Evolutionary conservation across 2,329 filamentous ascomycete genomes (phyloP), one percentile per base, ranked within the genome.

Genomic region (Arachnopeziza araneosa): DNA sequence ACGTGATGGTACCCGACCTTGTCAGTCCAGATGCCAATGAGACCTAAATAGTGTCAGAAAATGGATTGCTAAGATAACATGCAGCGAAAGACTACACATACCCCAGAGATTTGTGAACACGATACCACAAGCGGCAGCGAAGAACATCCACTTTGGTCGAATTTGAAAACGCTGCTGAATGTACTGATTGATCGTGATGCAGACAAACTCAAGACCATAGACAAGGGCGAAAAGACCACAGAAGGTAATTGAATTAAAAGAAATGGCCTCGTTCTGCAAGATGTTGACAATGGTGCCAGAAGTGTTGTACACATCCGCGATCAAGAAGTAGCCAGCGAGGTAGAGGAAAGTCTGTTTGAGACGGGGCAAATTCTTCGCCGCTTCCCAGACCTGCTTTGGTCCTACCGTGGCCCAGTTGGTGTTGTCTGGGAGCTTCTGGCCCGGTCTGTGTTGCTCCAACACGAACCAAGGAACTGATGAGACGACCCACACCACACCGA

Each of bases 221-320:
- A 85, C 85, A 1, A 88, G 85, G 12, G 89, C 82, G 24, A 88
- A 75, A 9, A 89, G 79, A 67, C 89, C 89, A 0, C 85, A 88
- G 6, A 88, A 71, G 54, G 84, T 79, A 24, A 89, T 74, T 0
- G 84, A 86, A 67, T 87, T 84, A 72, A 88, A 89, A 2, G 79
- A 76, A 2, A 89, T 84, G 3, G 88, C 80, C 44, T 78, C 77
- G 65, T 88, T 88, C 68, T 89, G 87, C 5, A 88, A 72, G 0
- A 85, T 89, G 0, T 75, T 78, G 32, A 89, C 84, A 23, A 89
- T 85, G 0, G 87, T 89, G 5, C 88, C 83, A 0, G 86, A 88
- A 0, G 87, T 90, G 70, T 89, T 89, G 44, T 89, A 76, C 1
- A 83, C 85, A 71, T 89, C 87, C n/a, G 84, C 86, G 0, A 89